Evolutionary conservation across 2,329 filamentous ascomycete species (phyloP), one percentile per base, ranked within the genome.

Genomic region (Chaetoscypha palmicola): DNA sequence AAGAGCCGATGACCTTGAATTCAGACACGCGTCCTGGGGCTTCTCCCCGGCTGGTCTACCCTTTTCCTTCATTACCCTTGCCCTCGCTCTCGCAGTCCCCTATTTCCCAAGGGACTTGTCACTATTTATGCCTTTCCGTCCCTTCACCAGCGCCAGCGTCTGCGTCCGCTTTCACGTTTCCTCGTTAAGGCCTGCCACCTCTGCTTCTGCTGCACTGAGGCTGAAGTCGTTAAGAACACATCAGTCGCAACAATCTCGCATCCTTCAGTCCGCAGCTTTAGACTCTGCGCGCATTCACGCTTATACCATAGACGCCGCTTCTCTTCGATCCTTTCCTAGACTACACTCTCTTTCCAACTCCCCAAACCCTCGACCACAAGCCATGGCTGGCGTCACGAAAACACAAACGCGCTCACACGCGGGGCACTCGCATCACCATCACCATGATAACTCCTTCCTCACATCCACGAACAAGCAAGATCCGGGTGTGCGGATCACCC

Each of bases 401-500:
- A 60, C 58, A 3, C 59, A 62, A 45, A 61, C 54, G 35, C 58
- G 60, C 33, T 53, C 58, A 5, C 66, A 69, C 45, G 77, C 79
- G 51, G 67, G 69, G 47, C 74, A 79, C 55, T 68, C 70, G 58
- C 80, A 86, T 62, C 72, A 74, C 50, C 85, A 91, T 59, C 81
- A 89, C 62, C 86, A 92, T 64, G 88, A 95, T 66, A 92, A 87
- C 66, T 77, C 80, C 32, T 92, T 88, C 62, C 73, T 94, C 38
- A 84, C 80, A 3, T 91, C 86, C 5, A 74, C 73, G 51, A 87
- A 94, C 68, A 92, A 88, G 67, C 83, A 86, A 54, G 92, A 98
- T 66, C 89, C 92, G 38, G 88, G 88, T 53, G 94, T 95, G 57
- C 83, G 89, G 58, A 96, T 96, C 61, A 98, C 92, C 41, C 76